A percentile compares a stretch with the other conserved stretches of the same genome.
phyloP scores from a whole-genome alignment of 2,329 filamentous ascomycete genomes.

The Chaetomiaceae sp. region DNA sequence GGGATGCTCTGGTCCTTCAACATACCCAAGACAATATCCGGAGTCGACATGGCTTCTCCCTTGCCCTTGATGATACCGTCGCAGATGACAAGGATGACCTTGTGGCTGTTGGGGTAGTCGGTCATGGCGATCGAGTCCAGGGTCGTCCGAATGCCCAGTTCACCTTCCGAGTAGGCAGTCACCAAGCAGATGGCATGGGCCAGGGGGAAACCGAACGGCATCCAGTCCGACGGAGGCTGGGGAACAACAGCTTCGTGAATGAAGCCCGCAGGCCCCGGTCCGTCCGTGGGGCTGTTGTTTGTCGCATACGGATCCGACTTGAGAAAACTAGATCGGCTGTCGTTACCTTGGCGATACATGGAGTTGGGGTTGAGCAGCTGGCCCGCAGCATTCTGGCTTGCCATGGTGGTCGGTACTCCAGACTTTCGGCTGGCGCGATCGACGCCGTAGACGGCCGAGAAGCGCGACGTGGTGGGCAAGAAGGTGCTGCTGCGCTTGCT shows the following conservation, averaged over 20 bases:
- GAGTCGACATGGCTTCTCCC: slow-evolving; percentile 80
- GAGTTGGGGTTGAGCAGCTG: slow-evolving; percentile 65
- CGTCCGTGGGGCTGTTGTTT: slow-evolving; percentile 57
- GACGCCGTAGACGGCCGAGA: slow-evolving; percentile 82
- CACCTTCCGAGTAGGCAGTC: slow-evolving; percentile 95
- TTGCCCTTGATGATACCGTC: slow-evolving; percentile 97
- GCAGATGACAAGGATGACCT: slow-evolving; percentile 91
- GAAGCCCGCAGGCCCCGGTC: slow-evolving; percentile 82
- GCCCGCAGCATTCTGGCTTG: slow-evolving; percentile 74
- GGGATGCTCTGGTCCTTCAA: slow-evolving; percentile 84
- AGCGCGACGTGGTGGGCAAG: slow-evolving; percentile 88
- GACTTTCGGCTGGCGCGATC: slow-evolving; percentile 53
- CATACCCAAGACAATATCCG: slow-evolving; percentile 87
- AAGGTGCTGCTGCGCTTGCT: slow-evolving; percentile 81
- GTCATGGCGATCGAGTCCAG: slow-evolving; percentile 95
- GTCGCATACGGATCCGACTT: slow-evolving; percentile 52
- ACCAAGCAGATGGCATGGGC: slow-evolving; percentile 92
- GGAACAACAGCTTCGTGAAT: slow-evolving; percentile 95
- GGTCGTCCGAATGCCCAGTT: slow-evolving; percentile 86
- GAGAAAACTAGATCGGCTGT: slow-evolving; percentile 62
- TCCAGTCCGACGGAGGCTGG: slow-evolving; percentile 93
- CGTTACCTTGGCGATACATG: slow-evolving; percentile 66
- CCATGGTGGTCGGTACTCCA: slow-evolving; percentile 83
- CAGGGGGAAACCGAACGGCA: slow-evolving; percentile 92
- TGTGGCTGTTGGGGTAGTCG: slow-evolving; percentile 99